A percentile compares a stretch with the other conserved stretches of the same genome.
These are phyloP conservation scores for Penicillium occitanis DNA, from an alignment of 2,329 filamentous ascomycete species.

Conservation along the genomic window DNA sequence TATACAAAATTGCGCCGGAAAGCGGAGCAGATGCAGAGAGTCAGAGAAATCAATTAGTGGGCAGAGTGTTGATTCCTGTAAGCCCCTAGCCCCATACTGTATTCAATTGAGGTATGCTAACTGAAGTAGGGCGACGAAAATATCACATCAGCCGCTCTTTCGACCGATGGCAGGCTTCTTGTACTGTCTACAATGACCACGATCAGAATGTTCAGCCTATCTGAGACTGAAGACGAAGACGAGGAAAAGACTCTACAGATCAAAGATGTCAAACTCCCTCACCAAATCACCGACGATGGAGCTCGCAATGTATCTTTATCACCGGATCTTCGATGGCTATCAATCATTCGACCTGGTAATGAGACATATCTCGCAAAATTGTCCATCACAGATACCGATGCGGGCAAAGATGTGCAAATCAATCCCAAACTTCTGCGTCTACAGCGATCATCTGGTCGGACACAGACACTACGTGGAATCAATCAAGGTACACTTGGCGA, in stretches of 20 bases:
- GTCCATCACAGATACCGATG: constrained; percentile 34
- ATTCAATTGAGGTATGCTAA: not conserved
- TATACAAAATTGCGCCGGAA: constrained; percentile 66
- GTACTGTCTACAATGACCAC: constrained; percentile 72
- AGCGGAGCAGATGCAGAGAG: constrained; percentile 49
- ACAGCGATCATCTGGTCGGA: constrained; percentile 20
- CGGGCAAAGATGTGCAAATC: constrained; percentile 44
- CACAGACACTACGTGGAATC: constrained; percentile 43
- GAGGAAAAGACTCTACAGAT: constrained; percentile 65
- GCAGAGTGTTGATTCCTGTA: constrained; percentile 61
- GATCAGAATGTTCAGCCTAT: constrained; percentile 74
- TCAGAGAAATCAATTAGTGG: constrained; percentile 54
- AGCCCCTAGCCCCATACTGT: constrained; percentile 16
- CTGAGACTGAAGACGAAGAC: constrained; percentile 49
- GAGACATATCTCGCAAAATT: constrained; percentile 57
- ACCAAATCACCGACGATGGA: constrained; percentile 58
- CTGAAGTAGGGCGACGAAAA: constrained; percentile 68
- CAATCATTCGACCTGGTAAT: constrained; percentile 59
- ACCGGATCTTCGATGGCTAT: constrained; percentile 49
- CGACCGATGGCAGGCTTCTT: constrained; percentile 68
- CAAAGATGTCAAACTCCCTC: constrained; percentile 66
- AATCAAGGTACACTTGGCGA: constrained; percentile 66
- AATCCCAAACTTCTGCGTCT: constrained; percentile 32
- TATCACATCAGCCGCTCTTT: constrained; percentile 74
- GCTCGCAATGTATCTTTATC: constrained; percentile 63